Evolutionary conservation across 2,329 filamentous ascomycete genomes (phyloP).

Genomic region (Dendryphion nanum): DNA sequence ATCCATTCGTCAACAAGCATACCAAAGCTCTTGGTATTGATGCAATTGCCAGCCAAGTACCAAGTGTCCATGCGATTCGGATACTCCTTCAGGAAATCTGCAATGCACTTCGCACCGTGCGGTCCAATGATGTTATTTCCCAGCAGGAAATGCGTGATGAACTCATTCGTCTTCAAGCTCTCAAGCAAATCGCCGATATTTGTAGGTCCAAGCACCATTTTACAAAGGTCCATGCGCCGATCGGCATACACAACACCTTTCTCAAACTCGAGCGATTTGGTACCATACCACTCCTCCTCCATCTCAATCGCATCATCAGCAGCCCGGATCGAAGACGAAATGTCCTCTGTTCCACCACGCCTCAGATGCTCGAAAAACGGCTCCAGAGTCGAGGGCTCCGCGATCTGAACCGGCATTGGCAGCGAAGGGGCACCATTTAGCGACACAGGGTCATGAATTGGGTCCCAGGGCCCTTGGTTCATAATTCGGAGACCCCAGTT

Average conservation of each 20-base stretch:
- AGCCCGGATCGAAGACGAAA: slow-evolving; percentile 9
- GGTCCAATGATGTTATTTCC: slow-evolving; percentile 57
- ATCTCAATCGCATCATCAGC: slow-evolving; percentile 15
- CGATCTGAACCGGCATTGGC: slow-evolving; percentile 40
- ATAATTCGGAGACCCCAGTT: slow-evolving; percentile 27
- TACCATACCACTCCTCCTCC: slow-evolving; percentile 35
- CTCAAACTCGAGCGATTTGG: slow-evolving; percentile 37
- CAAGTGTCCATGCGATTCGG: slow-evolving; percentile 54
- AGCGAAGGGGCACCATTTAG: slow-evolving; percentile 29
- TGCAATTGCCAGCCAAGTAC: slow-evolving; percentile 57
- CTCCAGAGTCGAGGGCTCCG: slow-evolving; percentile 27
- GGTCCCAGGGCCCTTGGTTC: slow-evolving; percentile 37
- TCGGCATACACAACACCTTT: slow-evolving; percentile 51
- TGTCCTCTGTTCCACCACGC: slow-evolving; percentile 21
- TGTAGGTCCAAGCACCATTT: slow-evolving; percentile 54
- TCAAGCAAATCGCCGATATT: slow-evolving; percentile 53
- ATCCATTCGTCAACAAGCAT: slow-evolving; percentile 48
- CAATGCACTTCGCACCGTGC: slow-evolving; percentile 44
- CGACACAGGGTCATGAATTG: slow-evolving; percentile 25
- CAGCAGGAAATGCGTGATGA: slow-evolving; percentile 53
- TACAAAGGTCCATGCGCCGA: slow-evolving; percentile 55
- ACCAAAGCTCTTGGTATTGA: slow-evolving; percentile 45
- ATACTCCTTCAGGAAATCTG: slow-evolving; percentile 44
- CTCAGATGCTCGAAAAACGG: slow-evolving; percentile 39
- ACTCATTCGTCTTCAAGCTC: slow-evolving; percentile 47